A percentile compares a stretch with the other conserved stretches of the same genome.
Conservation (phyloP, 2,329 filamentous ascomycete species). For the Thelonectria discophora region DNA sequence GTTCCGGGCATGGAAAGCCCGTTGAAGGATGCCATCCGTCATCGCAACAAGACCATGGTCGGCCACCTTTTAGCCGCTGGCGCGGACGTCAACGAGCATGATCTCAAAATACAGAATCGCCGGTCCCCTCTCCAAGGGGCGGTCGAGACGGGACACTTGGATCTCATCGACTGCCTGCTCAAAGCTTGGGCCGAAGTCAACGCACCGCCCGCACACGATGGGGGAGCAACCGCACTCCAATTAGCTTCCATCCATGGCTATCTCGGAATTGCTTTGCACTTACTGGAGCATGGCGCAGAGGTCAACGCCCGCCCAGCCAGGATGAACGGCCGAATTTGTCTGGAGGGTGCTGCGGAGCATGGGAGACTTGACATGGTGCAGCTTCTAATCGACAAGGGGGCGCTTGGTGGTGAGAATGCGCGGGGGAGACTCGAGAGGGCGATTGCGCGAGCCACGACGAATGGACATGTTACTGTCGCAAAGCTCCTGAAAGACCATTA, state of each 20-base stretch:
- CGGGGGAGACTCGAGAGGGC: not conserved
- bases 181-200: not conserved
- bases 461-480: not conserved
- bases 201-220: not conserved
- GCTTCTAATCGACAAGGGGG: not conserved
- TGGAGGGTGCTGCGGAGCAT: constrained; percentile 16
- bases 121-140: not conserved
- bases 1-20: no score
- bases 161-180: not conserved
- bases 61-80: not conserved
- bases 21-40: no score
- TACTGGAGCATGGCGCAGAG: constrained; percentile 10
- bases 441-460: accelerated
- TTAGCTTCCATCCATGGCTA: not conserved
- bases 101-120: accelerated
- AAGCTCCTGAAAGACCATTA: not conserved
- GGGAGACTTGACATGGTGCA: constrained; percentile 14
- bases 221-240: constrained; percentile 9
- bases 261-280: not conserved
- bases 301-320: not conserved
- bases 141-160: not conserved
- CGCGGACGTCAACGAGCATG: not conserved
- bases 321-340: accelerated
- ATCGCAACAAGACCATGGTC: not conserved
- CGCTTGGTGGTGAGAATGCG: not conserved